Base-by-base conservation (phyloP, 2,329 filamentous ascomycete genomes). In the Cyanodermella asteris region DNA sequence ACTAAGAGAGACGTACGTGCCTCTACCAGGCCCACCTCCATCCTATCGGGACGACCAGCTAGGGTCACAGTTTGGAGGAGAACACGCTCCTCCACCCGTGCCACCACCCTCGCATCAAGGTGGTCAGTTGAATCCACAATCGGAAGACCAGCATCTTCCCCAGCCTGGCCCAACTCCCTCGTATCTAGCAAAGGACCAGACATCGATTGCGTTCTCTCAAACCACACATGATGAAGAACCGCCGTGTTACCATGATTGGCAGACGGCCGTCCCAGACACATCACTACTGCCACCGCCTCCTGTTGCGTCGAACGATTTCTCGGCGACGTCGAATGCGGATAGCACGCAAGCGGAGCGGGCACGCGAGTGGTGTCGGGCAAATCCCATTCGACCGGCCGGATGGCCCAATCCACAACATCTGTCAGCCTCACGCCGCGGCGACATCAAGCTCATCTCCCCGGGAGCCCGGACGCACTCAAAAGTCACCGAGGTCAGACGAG, bases 201-300 rank as follows among this genome's bases (percentile, higher is more conserved):
- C n/a, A n/a, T n/a, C n/a, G n/a, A n/a, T n/a, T n/a, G n/a, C n/a
- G n/a, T n/a, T n/a, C n/a, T n/a, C n/a, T n/a, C n/a, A n/a, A n/a
- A 13, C 23, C 4, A 11, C 17, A 11, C 7, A 17, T 19, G 11
- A 15, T 15, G 27, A 29, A 23, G 29, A 36, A 20, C 61, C 62
- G 9, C 62, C 62, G 11, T 56, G 61, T 14, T 66, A 68, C 36
- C 64, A 70, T 40, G 61, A 67, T 43, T 72, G 66, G 66, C n/a
- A n/a, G n/a, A 56, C 62, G 26, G 49, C 57, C 3, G 54, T 70
- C 4, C 64, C 64, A 5, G 65, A 71, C 36, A 68, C 53, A 10
- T 43, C 61, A 4, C 49, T 56, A n/a, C 51, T 71, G 7, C 64
- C 64, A 3, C 65, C 65, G 15, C 64, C 66, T 1, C 66, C 66